Evolutionary conservation across 495 filamentous ascomycete genomes (phyloP), one percentile per base, ranked within the genome.

Genomic region (Penicilliopsis zonata): DNA sequence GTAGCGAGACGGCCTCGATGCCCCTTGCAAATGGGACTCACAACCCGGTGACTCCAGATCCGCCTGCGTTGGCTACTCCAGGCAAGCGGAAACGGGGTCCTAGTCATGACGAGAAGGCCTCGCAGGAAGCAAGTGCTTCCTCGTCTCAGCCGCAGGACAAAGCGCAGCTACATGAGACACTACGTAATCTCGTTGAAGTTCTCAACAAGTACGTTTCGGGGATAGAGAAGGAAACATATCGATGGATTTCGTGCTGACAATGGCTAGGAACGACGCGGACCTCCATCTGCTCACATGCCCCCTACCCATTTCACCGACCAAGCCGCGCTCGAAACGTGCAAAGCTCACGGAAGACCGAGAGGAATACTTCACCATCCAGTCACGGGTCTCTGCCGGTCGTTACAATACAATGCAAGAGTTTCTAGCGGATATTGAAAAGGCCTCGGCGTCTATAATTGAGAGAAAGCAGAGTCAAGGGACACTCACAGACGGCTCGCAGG

Each of bases 361-460:
- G 15, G 40, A 51, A 19, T 47, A 43, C 0, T 43, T 48, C 5
- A 68, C 47, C 10, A 55, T 72, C 17, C 52, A 58, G 35, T 38
- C 44, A 4, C 50, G 59, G 12, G 61, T 69, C 23, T 50, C 51
- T 21, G 44, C 52, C 24, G 53, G 47, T 29, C 58, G 45, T 15
- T 72, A 72, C 31, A 56, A 37, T 22, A 61, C 59, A 3, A 41
- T 67, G 15, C 61, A 67, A 19, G 65, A 69, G 23, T 60, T 70
- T 15, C 30, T 69, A 16, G 51, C 50, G 34, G 68, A 72, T 43
- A 58, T 72, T 24, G 62, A 69, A 25, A 55, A 47, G 35, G 68
- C 66, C n/a, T 62, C 58, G 12, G 37, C 58, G 18, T 49, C 53
- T 7, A 47, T 65, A 8, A 57, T 67, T 28, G 61, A 67, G 28